phyloP scores from a whole-genome alignment of 345 rosid species.

The Arabidopsis suecica region DNA sequence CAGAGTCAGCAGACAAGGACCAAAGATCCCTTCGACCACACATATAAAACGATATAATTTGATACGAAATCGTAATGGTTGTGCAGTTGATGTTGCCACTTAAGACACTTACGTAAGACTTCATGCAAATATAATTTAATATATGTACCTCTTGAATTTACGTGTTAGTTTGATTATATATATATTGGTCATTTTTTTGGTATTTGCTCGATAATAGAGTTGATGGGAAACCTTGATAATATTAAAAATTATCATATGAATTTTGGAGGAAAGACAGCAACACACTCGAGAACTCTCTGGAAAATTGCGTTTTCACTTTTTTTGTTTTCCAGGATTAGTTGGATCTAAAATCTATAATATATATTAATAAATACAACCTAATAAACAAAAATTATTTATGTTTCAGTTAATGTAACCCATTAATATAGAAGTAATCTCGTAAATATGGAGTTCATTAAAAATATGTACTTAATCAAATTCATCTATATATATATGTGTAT shows the following conservation, averaged over 20 bases:
- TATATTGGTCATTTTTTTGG: conserved; percentile 18
- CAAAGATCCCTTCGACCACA: conserved; percentile 24
- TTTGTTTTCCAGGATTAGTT: conserved; percentile 20
- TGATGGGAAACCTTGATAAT: conserved; percentile 35
- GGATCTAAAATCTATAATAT: conserved; percentile 19
- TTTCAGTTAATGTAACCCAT: background rate
- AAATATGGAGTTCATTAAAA: background rate
- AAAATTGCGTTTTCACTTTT: background rate
- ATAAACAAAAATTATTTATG: background rate
- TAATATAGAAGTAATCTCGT: background rate
- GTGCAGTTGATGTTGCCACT: conserved; percentile 49
- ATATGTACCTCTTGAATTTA: conserved; percentile 6
- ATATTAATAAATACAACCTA: conserved; percentile 10
- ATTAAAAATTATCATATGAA: conserved; percentile 28
- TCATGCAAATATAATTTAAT: conserved; percentile 38
- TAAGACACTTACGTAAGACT: conserved; percentile 41
- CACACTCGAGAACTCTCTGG: conserved; percentile 38
- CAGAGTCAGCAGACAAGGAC: conserved; percentile 34
- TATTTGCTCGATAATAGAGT: conserved; percentile 39
- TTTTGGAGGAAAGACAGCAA: conserved; percentile 28
- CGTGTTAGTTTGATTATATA: conserved; percentile 19
- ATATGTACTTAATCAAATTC: background rate
- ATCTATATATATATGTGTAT: background rate
- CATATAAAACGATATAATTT: conserved; percentile 29
- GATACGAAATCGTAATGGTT: conserved; percentile 43